A percentile compares a stretch with the other conserved stretches of the same genome.
These are phyloP conservation scores for Aspergillus novofumigatus DNA, from an alignment of 2,329 filamentous ascomycete genomes.

Conservation along the genomic window DNA sequence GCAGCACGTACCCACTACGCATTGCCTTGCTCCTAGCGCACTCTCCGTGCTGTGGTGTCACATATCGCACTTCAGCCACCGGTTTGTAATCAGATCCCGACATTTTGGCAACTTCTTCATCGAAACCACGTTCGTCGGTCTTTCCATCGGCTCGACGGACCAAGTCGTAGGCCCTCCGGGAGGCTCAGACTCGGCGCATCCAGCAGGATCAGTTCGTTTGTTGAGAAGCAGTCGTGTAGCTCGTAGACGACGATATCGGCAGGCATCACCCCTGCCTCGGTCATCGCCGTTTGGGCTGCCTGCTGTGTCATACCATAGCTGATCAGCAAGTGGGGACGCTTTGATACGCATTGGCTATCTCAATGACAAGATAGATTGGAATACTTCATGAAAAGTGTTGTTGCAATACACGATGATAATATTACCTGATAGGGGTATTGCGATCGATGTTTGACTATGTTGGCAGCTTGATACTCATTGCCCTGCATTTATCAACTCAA, in stretches of 20 bases:
- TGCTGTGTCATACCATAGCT: too few relatives aligned
- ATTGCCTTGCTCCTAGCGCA: slow-evolving; percentile 58
- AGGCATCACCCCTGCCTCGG: too few relatives aligned
- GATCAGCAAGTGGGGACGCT: too few relatives aligned
- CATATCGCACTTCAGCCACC: slow-evolving; percentile 66
- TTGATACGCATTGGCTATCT: too few relatives aligned
- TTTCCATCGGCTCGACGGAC: slow-evolving; percentile 62
- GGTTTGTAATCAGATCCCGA: slow-evolving; percentile 67
- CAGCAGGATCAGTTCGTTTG: slow-evolving; percentile 89
- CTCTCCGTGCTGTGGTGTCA: slow-evolving; percentile 72
- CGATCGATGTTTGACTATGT: too few relatives aligned
- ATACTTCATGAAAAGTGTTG: too few relatives aligned
- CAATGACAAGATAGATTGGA: too few relatives aligned
- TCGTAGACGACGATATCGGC: slow-evolving; percentile 43
- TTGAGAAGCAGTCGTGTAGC: slow-evolving; percentile 90
- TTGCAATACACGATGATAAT: too few relatives aligned
- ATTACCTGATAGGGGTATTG: too few relatives aligned
- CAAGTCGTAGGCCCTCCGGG: slow-evolving; percentile 81
- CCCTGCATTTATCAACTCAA: neutral
- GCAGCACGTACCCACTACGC: too few relatives aligned
- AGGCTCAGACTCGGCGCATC: slow-evolving; percentile 73
- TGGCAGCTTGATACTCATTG: too few relatives aligned
- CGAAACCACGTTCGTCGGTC: slow-evolving; percentile 8
- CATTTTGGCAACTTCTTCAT: slow-evolving; percentile 42
- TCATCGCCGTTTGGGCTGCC: too few relatives aligned